A percentile compares a stretch with the other conserved stretches of the same genome.
Conservation (phyloP, 805 yeast genomes). For the Candida silvatica region DNA sequence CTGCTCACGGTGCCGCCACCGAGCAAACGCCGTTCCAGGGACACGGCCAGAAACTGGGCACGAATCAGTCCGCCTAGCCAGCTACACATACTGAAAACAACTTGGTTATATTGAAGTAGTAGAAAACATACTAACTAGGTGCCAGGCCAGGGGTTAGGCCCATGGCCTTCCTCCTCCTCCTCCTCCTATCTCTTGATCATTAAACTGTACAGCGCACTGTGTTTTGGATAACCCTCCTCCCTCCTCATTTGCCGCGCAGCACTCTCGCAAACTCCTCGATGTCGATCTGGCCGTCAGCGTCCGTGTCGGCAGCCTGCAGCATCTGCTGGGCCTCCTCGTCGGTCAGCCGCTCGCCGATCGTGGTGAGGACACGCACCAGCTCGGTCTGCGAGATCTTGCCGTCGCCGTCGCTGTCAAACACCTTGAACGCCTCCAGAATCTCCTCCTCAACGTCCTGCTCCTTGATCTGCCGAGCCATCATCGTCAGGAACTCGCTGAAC, state of each 20-base stretch:
- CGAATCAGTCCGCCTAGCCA: too few species aligned
- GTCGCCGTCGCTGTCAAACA: slow-evolving; percentile 92
- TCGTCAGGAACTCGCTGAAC: slow-evolving; percentile 72
- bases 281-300: slow-evolving; percentile 95
- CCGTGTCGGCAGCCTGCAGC: slow-evolving; percentile 92
- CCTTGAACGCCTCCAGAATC: slow-evolving; percentile 95
- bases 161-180: too few species aligned
- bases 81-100: too few species aligned
- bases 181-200: too few species aligned
- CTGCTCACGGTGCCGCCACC: too few species aligned
- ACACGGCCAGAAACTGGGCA: too few species aligned
- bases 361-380: slow-evolving; percentile 91
- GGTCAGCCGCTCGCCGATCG: slow-evolving; percentile 93
- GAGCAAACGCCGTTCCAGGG: too few species aligned
- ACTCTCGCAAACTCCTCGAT: slow-evolving; percentile 94
- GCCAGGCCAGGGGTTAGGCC: too few species aligned
- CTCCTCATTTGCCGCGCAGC: slow-evolving; percentile 56
- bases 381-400: slow-evolving; percentile 96
- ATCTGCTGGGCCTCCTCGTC: slow-evolving; percentile 97
- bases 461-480: slow-evolving; percentile 90
- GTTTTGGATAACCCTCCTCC: too few species aligned
- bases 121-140: too few species aligned
- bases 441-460: slow-evolving; percentile 97
- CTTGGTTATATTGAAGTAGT: too few species aligned
- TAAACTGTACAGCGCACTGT: too few species aligned